Evolutionary conservation across 2,329 filamentous ascomycete species (phyloP).

Genomic region (Sclerotinia spermophila): DNA sequence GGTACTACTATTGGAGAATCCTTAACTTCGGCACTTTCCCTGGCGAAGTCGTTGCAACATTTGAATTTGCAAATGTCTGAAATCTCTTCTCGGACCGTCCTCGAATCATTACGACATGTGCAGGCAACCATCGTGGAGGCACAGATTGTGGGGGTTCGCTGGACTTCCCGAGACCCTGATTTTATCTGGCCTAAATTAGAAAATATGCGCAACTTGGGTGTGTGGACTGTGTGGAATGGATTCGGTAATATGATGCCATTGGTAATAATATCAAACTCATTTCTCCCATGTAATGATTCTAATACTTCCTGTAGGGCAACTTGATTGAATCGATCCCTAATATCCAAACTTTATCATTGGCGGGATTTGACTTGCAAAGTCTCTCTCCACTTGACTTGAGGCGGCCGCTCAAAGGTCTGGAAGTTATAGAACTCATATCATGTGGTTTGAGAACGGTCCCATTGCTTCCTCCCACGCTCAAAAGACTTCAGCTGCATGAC

Average conservation of each 20-base stretch:
- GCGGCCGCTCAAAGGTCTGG: background rate
- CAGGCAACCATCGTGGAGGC: slow-evolving; percentile 26
- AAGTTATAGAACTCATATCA: slow-evolving; percentile 29
- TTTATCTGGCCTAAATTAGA: slow-evolving; percentile 19
- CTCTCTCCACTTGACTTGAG: background rate
- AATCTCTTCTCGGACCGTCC: slow-evolving; percentile 23
- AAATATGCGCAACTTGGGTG: slow-evolving; percentile 23
- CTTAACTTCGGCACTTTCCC: slow-evolving; percentile 26
- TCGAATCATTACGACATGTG: slow-evolving; percentile 23
- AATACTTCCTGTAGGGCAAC: background rate
- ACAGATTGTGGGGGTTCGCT: slow-evolving; percentile 19
- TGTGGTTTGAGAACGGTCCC: slow-evolving; percentile 24
- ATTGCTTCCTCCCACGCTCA: slow-evolving; percentile 30
- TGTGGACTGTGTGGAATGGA: slow-evolving; percentile 16
- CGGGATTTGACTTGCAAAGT: background rate
- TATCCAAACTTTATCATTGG: slow-evolving; percentile 2
- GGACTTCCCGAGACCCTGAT: slow-evolving; percentile 11
- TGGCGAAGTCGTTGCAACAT: slow-evolving; percentile 26
- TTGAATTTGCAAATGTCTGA: slow-evolving; percentile 23
- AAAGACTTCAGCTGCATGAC: slow-evolving; percentile 28
- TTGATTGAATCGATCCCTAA: slow-evolving; percentile 3
- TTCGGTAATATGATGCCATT: background rate
- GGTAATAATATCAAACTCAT: background rate
- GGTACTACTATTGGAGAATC: slow-evolving; percentile 29
- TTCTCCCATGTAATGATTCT: background rate